Evolutionary conservation across 2,329 filamentous ascomycete species (phyloP), one percentile per base, ranked within the genome.

Genomic region (Bipolaris sorokiniana): DNA sequence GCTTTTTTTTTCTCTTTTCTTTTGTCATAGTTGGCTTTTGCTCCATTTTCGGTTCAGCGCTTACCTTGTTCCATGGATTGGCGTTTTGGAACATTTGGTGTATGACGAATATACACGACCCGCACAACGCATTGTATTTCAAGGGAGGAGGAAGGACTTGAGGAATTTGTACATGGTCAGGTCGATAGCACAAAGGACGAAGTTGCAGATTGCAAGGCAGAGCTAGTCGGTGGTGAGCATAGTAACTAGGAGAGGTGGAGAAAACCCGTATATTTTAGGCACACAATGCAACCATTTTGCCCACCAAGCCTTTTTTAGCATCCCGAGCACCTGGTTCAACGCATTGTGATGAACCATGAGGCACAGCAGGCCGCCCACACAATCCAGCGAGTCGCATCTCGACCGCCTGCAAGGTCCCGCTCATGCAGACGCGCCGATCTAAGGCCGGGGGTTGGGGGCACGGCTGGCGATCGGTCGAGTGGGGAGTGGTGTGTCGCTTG

Each of bases 51-150:
- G 23, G 11, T 51, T 56, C 22, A 37, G 44, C 49, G 48, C 47
- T 40, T 46, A 31, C 48, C 34, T 34, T 45, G 23, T 48, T 44
- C 33, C 33, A 18, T 48, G 34, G 33, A 7, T 48, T 11, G 20
- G 50, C 48, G 56, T 45, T 55, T 48, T 48, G 11, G 9, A 54
- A 26, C 51, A 54, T 46, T 52, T 57, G 61, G 51, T 46, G 68
- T 61, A 66, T 48, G 52, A 66, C 57, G 59, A 65, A 60, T 53
- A 57, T 67, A 72, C 51, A 69, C 57, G 64, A 56, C 60, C 28
- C 28, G 70, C 61, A 70, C 63, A 69, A 66, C 46, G 62, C 56
- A 36, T 26, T 56, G 59, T 58, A 61, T 38, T 15, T 26, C 26
- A 34, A 36, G 47, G 11, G 15, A 20, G 22, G 51, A 22, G n/a